Base-by-base conservation (phyloP, 1,284 basidiomycete genomes). In the Trametes polyzona region DNA sequence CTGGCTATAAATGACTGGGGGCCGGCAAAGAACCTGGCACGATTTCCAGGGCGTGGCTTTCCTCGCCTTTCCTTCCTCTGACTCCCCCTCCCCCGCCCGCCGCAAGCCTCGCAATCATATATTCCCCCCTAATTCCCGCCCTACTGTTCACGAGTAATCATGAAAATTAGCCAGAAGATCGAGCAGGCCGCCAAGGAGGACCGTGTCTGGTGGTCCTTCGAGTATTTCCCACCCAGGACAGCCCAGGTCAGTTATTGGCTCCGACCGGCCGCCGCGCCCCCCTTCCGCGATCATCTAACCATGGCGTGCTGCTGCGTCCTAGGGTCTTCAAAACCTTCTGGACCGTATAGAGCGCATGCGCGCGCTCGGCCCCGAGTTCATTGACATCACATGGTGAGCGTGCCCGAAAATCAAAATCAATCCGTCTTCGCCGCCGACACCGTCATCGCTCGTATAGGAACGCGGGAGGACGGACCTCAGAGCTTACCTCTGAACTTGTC, bases 291-390 rank as follows among this genome's bases (percentile, higher is more conserved):
- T 47, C 37, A 50, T 33, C 32, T 60, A 23, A 59, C 59, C 36
- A 39, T 36, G 19, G n/a, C 19, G 50, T 40, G 29, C 27, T 40
- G 29, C 27, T 32, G 29, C 4, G 10, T 24, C 49, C 29, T 63
- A 95, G 92, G 95, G 95, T 65, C 78, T 96, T 27, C 92, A 96
- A 86, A 98, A 98, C 73, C 79, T 98, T 27, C 79, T 95, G 59
- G 96, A 98, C 76, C 95, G 96, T 69, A 96, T 98, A 76, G 95
- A 98, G 75, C 93, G 97, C 65, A 99, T 99, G 96, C 84, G 95
- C 57, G 84, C 87, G 23, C 78, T 98, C 42, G 97, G 97, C 4
- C 97, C 97, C 16, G 96, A 97, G 75, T 99, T 98, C 71, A 92
- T 98, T 68, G 96, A 99, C 73, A 97, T 99, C 70, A 99, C 96